A percentile compares a stretch with the other conserved stretches of the same genome.
Conservation (phyloP, 805 yeast genomes). For the Sugiyamaella qingdaonensis region DNA sequence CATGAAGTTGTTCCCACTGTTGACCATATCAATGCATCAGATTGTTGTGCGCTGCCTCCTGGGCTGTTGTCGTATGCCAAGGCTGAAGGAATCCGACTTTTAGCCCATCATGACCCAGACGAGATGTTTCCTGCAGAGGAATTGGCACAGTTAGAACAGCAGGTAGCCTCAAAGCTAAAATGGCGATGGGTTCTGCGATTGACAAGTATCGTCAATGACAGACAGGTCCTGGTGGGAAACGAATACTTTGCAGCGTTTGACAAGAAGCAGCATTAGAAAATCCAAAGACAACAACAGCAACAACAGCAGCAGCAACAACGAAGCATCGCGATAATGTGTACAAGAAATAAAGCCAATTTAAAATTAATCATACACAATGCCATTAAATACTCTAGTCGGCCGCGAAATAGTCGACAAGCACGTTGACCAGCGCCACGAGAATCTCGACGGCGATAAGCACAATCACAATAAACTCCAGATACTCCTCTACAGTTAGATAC, state of each 20-base stretch:
- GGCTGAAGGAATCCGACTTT: slow-evolving; percentile 26
- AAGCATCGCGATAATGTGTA: neutral
- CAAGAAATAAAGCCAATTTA: neutral
- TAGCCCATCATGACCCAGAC: slow-evolving; percentile 35
- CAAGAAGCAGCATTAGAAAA: neutral
- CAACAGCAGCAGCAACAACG: neutral
- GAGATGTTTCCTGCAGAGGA: slow-evolving; percentile 20
- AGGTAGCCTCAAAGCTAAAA: neutral
- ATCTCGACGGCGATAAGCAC: slow-evolving; percentile 90
- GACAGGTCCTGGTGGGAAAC: slow-evolving; percentile 24
- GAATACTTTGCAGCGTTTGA: slow-evolving; percentile 19
- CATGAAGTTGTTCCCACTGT: slow-evolving; percentile 19
- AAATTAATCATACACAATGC: neutral
- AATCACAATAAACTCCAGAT: slow-evolving; percentile 55
- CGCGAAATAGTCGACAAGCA: slow-evolving; percentile 40
- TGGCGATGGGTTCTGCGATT: slow-evolving; percentile 26
- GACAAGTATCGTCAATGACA: slow-evolving; percentile 19
- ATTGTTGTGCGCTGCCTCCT: slow-evolving; percentile 36
- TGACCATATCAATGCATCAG: slow-evolving; percentile 33
- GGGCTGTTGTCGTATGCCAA: slow-evolving; percentile 28
- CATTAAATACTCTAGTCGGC: slow-evolving; percentile 8
- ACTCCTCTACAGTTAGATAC: slow-evolving; percentile 2
- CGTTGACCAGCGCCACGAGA: slow-evolving; percentile 78
- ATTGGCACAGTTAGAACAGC: slow-evolving; percentile 5
- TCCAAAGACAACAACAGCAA: too few species aligned